phyloP scores from a whole-genome alignment of 768 basidiomycete genomes.

The Pleurotus ostreatus region DNA sequence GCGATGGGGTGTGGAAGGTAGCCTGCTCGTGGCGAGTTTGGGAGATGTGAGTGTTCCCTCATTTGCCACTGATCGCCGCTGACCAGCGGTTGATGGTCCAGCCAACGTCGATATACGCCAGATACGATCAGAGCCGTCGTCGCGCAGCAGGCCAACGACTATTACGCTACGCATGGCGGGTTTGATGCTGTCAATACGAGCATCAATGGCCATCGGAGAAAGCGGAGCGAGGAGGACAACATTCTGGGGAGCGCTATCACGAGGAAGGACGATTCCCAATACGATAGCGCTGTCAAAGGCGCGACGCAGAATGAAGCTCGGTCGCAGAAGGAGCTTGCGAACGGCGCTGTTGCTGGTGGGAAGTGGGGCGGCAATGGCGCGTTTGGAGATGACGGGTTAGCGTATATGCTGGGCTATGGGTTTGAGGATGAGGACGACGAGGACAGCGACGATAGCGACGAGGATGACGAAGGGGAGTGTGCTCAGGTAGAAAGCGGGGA shows the following conservation, averaged over 20 bases:
- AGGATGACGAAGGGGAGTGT: conserved; percentile 6
- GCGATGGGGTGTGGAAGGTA: conserved; percentile 5
- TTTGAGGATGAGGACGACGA: conserved; percentile 5
- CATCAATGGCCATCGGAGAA: not conserved
- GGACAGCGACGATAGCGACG: conserved; percentile 6
- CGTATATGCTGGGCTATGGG: not conserved
- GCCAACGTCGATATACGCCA: conserved; percentile 10
- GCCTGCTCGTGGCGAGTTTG: conserved; percentile 4
- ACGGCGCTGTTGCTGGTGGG: not conserved
- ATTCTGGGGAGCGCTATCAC: not conserved
- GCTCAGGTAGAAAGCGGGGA: not conserved
- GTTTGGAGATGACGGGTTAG: not conserved
- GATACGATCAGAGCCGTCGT: conserved; percentile 12
- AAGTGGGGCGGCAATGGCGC: conserved; percentile 1
- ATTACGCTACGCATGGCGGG: not conserved
- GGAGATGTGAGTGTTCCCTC: not conserved
- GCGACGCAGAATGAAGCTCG: not conserved
- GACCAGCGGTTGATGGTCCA: not conserved
- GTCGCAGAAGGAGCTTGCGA: not conserved
- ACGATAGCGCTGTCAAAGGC: not conserved
- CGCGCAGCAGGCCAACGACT: conserved; percentile 11
- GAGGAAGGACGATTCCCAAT: not conserved
- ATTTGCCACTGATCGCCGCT: not conserved
- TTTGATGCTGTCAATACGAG: not conserved
- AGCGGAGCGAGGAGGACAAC: not conserved